phyloP scores from a whole-genome alignment of 208 protist species.

The Porcisia deanei region DNA sequence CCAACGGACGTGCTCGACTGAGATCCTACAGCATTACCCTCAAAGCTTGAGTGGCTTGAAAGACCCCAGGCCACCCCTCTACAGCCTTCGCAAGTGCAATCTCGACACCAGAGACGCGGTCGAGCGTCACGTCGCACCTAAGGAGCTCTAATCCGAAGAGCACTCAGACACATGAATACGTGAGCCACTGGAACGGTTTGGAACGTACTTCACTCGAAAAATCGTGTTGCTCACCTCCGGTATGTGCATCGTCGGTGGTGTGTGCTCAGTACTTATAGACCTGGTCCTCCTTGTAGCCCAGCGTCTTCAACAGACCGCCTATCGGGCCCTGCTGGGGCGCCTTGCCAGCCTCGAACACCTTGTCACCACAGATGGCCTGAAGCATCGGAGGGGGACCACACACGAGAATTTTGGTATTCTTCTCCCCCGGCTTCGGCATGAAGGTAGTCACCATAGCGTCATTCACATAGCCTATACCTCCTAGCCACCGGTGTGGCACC shows the following conservation, averaged over 20 bases:
- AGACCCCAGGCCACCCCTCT: neutral
- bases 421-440: conserved; percentile 75
- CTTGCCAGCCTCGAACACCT: conserved; percentile 60
- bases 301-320: conserved; percentile 56
- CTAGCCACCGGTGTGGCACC: conserved; percentile 73
- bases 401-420: conserved; percentile 78
- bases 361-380: conserved; percentile 82
- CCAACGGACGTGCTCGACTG: neutral
- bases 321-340: conserved; percentile 74
- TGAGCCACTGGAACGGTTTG: neutral
- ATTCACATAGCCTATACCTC: conserved; percentile 83
- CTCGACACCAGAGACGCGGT: neutral
- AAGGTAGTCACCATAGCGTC: conserved; percentile 78
- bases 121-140: neutral
- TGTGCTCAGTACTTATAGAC: conserved; percentile 84
- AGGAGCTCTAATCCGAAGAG: neutral
- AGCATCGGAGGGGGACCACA: conserved; percentile 90
- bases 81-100: neutral
- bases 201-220: neutral
- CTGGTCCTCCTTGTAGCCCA: conserved; percentile 81
- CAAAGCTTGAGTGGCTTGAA: neutral
- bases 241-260: neutral
- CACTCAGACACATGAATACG: neutral
- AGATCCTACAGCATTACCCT: neutral
- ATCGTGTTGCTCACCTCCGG: neutral